Base-by-base conservation (phyloP, 129 eudicot species). In the Deinandra increscens region DNA sequence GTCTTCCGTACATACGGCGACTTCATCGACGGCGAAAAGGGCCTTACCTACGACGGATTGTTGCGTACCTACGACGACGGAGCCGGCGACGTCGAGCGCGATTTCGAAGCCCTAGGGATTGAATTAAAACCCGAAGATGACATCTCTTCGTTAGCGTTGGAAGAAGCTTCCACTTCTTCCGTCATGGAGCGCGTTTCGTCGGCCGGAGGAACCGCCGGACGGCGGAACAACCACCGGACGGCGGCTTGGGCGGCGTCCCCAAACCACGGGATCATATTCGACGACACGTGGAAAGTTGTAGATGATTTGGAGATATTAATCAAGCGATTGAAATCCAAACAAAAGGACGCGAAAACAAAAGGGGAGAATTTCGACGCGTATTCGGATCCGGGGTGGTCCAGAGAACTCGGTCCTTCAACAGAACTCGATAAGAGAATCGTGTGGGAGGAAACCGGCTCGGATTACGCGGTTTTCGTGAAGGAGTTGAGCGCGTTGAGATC, bases 161-260 rank as follows among this genome's bases (percentile, higher is more conserved):
- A 83, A 49, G 96, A 83, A 48, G 91, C 96, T 5, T 82, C 96
- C 7, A 83, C 95, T 4, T 86, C 99, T 2, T 81, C 91, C 13
- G 72, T 80, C 1, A 86, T 54, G 15, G 93, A 83, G 7, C 69
- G 92, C 1, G 77, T 66, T 13, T 66, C 81, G 68, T 73, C 82
- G 50, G 84, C 82, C 43, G 67, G 39, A 3, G 67, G 39, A 3
- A 37, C 34, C 7, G 67, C 19, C 33, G 75, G 67, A 31, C 89
- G 91, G 8, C 84, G 76, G 37, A 86, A 74, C 81, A 87, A 83
- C 59, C 88, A 80, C 66, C 74, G 92, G 49, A 85, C 97, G 5
- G 95, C 97, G 1, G 95, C 95, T 0, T 92, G 96, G 98, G 96
- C 96, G 22, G 84, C 98, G 9, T 86, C 95, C 0, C 97, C 97